Percentiles rank a stretch among this genome's conserved stretches.
Evolutionary conservation across 768 basidiomycete genomes (phyloP).

Genomic region (Trametopsis cervina): DNA sequence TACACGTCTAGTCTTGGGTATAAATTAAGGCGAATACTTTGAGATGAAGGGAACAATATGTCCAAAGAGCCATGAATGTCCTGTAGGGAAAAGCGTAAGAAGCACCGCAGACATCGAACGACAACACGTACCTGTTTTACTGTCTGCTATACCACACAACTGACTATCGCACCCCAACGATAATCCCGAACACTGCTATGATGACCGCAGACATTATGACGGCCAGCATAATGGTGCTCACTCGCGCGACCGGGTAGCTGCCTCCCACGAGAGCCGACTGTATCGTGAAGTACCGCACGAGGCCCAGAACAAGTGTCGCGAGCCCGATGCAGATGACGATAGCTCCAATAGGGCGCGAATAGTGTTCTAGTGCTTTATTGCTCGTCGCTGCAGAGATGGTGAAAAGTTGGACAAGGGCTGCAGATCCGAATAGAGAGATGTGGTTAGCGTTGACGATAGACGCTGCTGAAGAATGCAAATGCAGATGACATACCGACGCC

Average conservation of each 20-base stretch:
- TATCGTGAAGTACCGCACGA: constrained; percentile 32
- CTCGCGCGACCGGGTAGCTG: constrained; percentile 35
- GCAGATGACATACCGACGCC: constrained; percentile 43
- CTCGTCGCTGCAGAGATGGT: constrained; percentile 26
- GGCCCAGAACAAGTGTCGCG: constrained; percentile 27
- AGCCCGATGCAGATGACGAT: constrained; percentile 31
- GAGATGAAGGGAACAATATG: too few relatives aligned
- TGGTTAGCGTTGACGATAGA: too few relatives aligned
- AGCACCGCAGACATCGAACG: too few relatives aligned
- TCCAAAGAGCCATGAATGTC: too few relatives aligned
- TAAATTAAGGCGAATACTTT: too few relatives aligned
- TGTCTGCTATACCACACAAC: too few relatives aligned
- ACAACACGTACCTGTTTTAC: too few relatives aligned
- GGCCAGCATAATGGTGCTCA: constrained; percentile 26
- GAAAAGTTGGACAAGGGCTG: constrained; percentile 43
- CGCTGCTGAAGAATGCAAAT: too few relatives aligned
- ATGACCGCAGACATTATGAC: constrained; percentile 25
- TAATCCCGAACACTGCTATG: constrained; percentile 30
- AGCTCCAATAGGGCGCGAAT: constrained; percentile 40
- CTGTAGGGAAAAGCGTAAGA: too few relatives aligned
- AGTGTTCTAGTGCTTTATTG: constrained; percentile 15
- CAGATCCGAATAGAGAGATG: too few relatives aligned
- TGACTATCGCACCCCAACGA: constrained; percentile 20
- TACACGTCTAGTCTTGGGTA: too few relatives aligned
- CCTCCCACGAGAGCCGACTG: constrained; percentile 32